Evolutionary conservation across 2,329 filamentous ascomycete genomes (phyloP), one percentile per base, ranked within the genome.

Genomic region (Fusarium ramigenum): DNA sequence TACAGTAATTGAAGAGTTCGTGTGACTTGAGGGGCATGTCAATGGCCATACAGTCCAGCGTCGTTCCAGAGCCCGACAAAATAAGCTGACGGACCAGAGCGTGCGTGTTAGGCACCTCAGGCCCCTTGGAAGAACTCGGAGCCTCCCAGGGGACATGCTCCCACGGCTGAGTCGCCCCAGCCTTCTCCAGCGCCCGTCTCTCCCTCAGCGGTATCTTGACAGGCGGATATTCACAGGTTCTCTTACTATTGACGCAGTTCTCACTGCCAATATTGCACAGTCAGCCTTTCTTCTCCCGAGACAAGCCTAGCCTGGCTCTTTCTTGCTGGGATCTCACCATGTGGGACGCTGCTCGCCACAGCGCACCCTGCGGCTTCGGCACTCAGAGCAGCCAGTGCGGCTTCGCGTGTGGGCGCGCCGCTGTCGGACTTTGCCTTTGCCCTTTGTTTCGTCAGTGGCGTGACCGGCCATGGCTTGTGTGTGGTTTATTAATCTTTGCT

Each of bases 1-100:
- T 32, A 70, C 67, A 70, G 7, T 70, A 70, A 34, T 70, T 61
- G n/a, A 70, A 69, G 9, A 70, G 37, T 14, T 70, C 67, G 8
- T 70, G 66, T 3, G 67, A 70, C 37, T 50, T 46, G 16, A 70
- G 21, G 4, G 67, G 67, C 67, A 70, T 70, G 1, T 60, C 32
- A 12, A 70, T 70, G 5, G 67, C 25, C 5, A 69, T n/a, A 5
- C 23, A 54, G 19, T 54, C 36, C 4, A 64, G 5, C 12, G 40
- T 69, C 12, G 39, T 32, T 3, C 23, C 7, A 15, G 66, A 63
- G 3, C 40, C 37, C 2, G 65, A 64, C 21, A 64, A 37, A 7
- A 57, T 7, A 42, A 69, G 42, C 32, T 69, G 50, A 4, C n/a
- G 46, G 12, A 40, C 34, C 15, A 69, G 32, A 18, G 40, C 40